Conservation (phyloP, 129 eudicot species). For the Tagetes erecta region DNA sequence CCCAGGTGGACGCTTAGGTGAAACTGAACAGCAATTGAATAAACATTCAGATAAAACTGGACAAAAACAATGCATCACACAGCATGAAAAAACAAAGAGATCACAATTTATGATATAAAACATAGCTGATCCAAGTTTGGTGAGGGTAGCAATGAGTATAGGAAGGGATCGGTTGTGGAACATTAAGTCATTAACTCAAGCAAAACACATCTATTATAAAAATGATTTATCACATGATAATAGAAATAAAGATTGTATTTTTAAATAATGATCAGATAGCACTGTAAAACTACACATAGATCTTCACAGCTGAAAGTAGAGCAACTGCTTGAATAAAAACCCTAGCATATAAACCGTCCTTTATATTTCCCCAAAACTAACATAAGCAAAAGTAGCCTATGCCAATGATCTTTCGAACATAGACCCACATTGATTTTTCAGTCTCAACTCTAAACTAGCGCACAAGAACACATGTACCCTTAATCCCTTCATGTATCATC, state of each 20-base stretch:
- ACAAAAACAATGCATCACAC: not conserved
- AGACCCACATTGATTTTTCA: slow-evolving; percentile 13
- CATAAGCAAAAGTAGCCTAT: not conserved
- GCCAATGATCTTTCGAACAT: not conserved
- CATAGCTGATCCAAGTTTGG: not conserved
- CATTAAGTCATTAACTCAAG: not conserved
- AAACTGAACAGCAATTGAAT: not conserved
- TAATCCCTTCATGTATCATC: not conserved
- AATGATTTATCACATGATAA: not conserved
- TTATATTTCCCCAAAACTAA: not conserved
- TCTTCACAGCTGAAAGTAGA: not conserved
- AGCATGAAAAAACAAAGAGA: not conserved
- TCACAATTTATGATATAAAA: not conserved
- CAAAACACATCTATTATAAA: not conserved
- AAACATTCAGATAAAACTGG: not conserved
- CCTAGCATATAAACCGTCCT: not conserved
- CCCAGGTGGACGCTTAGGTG: not conserved
- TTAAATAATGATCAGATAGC: too few relatives aligned
- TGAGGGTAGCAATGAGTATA: not conserved
- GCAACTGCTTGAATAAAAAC: not conserved
- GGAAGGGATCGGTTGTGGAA: not conserved
- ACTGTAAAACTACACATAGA: not conserved
- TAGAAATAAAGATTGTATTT: too few relatives aligned
- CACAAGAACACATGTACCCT: not conserved
- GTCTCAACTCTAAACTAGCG: not conserved